A percentile compares a stretch with the other conserved stretches of the same genome.
phyloP scores from a whole-genome alignment of 75 land plant genomes.

The Cupressus sempervirens region DNA sequence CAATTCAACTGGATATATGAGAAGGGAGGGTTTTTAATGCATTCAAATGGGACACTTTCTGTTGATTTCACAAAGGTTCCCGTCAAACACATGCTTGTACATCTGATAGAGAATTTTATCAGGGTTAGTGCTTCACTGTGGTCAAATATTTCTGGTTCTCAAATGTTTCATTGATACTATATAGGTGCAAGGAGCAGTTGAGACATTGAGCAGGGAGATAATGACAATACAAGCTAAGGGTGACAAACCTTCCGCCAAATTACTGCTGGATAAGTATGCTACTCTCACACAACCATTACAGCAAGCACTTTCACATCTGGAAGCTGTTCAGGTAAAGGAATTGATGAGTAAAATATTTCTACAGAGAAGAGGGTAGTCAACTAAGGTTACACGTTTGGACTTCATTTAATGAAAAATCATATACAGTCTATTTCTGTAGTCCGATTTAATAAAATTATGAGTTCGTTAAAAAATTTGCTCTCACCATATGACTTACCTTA shows the following conservation, averaged over 20 bases:
- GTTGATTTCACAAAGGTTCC: slow-evolving; percentile 74
- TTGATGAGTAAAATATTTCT: not conserved
- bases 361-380: not conserved
- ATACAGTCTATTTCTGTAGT: not conserved
- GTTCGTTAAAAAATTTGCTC: not conserved
- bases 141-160: not conserved
- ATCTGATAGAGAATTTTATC: not conserved
- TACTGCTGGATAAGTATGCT: slow-evolving; percentile 54
- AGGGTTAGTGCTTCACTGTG: not conserved
- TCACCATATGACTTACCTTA: not conserved
- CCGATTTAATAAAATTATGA: not conserved
- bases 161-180: not conserved
- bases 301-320: slow-evolving; percentile 48
- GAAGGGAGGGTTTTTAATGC: slow-evolving; percentile 67
- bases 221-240: slow-evolving; percentile 83
- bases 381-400: not conserved
- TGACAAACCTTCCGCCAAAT: slow-evolving; percentile 62
- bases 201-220: slow-evolving; percentile 67
- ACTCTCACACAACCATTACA: slow-evolving; percentile 49
- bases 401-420: not conserved
- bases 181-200: slow-evolving; percentile 74
- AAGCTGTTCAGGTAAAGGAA: slow-evolving; percentile 42
- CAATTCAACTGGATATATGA: slow-evolving; percentile 91
- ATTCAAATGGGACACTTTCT: slow-evolving; percentile 67
- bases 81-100: not conserved